Conservation (phyloP, 1,284 basidiomycete species). For the Ceratobasidium sp. region DNA sequence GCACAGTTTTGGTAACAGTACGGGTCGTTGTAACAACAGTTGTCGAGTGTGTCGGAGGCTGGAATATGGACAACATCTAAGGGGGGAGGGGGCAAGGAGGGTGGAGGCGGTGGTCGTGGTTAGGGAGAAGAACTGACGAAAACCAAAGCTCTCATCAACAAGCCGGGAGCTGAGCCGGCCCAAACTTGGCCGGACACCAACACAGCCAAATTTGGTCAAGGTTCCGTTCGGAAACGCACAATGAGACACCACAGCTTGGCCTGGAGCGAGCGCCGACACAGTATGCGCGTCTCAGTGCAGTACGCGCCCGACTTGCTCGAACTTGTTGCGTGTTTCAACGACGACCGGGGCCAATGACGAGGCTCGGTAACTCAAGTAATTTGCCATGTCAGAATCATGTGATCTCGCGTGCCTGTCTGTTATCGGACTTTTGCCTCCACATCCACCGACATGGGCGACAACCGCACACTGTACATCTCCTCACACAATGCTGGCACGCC, state of each 20-base stretch:
- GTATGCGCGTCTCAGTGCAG: background rate
- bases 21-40: constrained; percentile 7
- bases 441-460: constrained; percentile 5
- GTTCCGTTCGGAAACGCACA: background rate
- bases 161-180: constrained; percentile 25
- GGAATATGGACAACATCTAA: constrained; percentile 30
- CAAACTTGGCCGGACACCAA: constrained; percentile 33
- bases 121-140: background rate
- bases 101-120: constrained; percentile 3
- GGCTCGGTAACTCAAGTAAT: constrained; percentile 6
- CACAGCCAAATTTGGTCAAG: constrained; percentile 35
- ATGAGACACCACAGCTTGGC: background rate
- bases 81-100: background rate
- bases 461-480: constrained; percentile 30
- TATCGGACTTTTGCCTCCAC: too few relatives aligned
- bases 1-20: constrained; percentile 15
- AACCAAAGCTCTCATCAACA: background rate
- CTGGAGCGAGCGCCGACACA: background rate
- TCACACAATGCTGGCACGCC: constrained; percentile 25
- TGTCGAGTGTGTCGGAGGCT: constrained; percentile 12
- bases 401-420: constrained; percentile 13
- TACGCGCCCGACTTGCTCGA: background rate
- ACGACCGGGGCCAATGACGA: background rate
- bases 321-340: constrained; percentile 35
- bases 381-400: constrained; percentile 28